phyloP scores from a whole-genome alignment of 257 asterid species.

The Cynanchum wilfordii region DNA sequence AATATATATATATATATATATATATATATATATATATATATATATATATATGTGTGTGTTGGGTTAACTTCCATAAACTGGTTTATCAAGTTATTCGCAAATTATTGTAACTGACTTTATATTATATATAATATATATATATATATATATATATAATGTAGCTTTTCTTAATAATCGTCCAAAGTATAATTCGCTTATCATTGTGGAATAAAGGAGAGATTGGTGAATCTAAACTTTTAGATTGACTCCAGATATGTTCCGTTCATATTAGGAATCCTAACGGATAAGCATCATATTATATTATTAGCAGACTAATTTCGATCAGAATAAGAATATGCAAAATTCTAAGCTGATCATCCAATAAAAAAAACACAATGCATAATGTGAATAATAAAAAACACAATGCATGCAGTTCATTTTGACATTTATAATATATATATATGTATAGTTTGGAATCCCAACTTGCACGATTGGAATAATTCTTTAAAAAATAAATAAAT shows the following conservation, averaged over 20 bases:
- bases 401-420: not conserved
- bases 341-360: not conserved
- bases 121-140: too few relatives aligned
- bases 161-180: not conserved
- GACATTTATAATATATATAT: not conserved
- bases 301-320: not conserved
- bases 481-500: not conserved
- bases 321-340: constrained; percentile 6
- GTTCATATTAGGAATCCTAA: constrained; percentile 3
- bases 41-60: too few relatives aligned
- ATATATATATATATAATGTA: too few relatives aligned
- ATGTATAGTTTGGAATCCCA: not conserved
- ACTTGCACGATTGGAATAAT: constrained; percentile 6
- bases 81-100: too few relatives aligned
- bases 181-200: not conserved
- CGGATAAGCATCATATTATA: not conserved
- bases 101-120: too few relatives aligned
- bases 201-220: not conserved
- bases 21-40: too few relatives aligned
- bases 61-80: too few relatives aligned
- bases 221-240: not conserved
- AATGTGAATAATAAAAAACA: not conserved
- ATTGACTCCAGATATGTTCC: constrained; percentile 6
- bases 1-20: too few relatives aligned
- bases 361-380: not conserved